These are phyloP conservation scores for Phellinidium pouzarii DNA, from an alignment of 1,284 basidiomycete species.

Conservation along the genomic window DNA sequence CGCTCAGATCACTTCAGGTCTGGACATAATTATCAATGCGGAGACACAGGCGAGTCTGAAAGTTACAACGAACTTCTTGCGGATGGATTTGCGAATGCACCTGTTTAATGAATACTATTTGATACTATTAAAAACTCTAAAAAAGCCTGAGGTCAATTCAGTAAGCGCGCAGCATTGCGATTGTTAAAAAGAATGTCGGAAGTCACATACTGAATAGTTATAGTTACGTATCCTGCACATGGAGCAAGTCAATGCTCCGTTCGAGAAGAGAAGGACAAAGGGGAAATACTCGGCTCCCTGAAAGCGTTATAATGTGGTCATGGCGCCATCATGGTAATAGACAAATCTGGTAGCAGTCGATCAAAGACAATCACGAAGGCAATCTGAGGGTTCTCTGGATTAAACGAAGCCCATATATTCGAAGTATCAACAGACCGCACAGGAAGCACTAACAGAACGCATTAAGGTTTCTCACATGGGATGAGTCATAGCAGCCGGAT, in stretches of 20 bases:
- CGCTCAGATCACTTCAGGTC: no score
- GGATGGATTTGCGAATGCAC: no score
- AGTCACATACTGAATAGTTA: no score
- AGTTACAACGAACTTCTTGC: no score
- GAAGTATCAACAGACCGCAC: background rate
- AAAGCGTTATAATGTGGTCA: background rate
- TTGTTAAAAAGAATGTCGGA: no score
- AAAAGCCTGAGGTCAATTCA: no score
- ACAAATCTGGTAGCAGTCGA: background rate
- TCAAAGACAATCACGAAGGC: background rate
- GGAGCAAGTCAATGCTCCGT: background rate
- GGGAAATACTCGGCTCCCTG: background rate
- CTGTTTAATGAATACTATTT: no score
- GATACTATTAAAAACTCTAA: no score
- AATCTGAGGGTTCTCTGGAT: background rate
- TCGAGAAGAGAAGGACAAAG: background rate
- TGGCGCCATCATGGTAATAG: background rate
- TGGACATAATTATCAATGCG: no score
- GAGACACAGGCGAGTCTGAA: no score
- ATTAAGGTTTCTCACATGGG: background rate
- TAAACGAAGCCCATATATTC: slow-evolving; percentile 1
- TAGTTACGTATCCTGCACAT: background rate
- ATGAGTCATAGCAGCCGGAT: background rate
- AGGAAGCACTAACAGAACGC: background rate
- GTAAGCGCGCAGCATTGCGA: no score